Conservation (phyloP, 1,284 basidiomycete genomes). For the Puccinia triticina region DNA sequence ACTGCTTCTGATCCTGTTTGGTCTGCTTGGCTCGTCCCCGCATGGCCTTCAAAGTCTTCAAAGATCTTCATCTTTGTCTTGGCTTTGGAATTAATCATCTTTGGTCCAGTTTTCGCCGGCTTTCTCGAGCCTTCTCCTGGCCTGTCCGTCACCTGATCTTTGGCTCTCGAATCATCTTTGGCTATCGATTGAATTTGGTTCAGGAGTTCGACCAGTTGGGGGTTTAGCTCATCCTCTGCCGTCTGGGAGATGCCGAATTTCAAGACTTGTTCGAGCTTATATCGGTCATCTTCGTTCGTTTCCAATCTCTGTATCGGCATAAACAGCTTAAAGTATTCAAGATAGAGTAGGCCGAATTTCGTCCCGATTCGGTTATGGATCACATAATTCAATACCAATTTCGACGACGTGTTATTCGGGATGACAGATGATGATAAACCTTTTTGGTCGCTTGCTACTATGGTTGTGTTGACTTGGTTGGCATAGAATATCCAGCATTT, state of each 20-base stretch:
- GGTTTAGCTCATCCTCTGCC: neutral
- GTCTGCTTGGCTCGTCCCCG: neutral
- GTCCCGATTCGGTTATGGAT: conserved; percentile 78
- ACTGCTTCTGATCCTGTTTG: neutral
- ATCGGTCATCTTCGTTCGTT: conserved; percentile 65
- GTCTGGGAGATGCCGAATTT: conserved; percentile 34
- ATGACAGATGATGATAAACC: neutral
- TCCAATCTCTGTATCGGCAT: conserved; percentile 64
- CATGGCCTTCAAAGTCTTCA: conserved; percentile 18
- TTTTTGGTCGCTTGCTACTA: neutral
- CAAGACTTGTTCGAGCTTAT: conserved; percentile 26
- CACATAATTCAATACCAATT: conserved; percentile 74
- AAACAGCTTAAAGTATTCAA: conserved; percentile 77
- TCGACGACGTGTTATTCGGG: conserved; percentile 60
- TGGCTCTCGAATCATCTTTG: neutral
- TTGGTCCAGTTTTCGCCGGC: neutral
- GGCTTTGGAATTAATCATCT: conserved; percentile 10
- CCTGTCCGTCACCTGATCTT: too few species aligned
- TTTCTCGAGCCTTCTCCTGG: neutral
- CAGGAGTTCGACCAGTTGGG: neutral
- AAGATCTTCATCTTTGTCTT: conserved; percentile 45
- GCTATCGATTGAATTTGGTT: conserved; percentile 13
- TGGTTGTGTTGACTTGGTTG: conserved; percentile 64
- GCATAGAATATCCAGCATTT: conserved; percentile 85
- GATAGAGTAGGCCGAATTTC: conserved; percentile 76